These are phyloP conservation scores for Alternaria tenuissima DNA, from an alignment of 2,329 filamentous ascomycete genomes.

Conservation along the genomic window DNA sequence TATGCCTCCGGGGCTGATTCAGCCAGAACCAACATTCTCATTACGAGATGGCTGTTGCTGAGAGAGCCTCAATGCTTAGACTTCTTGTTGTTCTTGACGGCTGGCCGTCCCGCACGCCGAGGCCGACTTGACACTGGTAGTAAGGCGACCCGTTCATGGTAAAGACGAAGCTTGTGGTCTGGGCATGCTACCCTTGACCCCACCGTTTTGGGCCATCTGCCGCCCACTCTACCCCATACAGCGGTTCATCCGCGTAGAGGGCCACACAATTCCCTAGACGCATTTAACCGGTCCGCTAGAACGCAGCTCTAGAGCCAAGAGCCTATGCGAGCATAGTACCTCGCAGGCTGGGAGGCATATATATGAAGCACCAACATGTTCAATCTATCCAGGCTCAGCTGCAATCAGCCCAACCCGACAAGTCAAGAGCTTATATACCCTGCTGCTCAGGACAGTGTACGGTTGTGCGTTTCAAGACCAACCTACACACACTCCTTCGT, in stretches of 20 bases:
- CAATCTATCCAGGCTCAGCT: constrained; percentile 26
- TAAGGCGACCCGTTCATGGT: constrained; percentile 10
- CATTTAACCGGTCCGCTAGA: constrained; percentile 45
- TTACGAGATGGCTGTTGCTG: neutral
- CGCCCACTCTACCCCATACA: constrained; percentile 33
- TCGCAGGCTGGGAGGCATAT: constrained; percentile 28
- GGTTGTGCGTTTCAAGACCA: constrained; percentile 23
- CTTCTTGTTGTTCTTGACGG: constrained; percentile 14
- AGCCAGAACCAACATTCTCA: constrained; percentile 3
- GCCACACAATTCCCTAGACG: constrained; percentile 26
- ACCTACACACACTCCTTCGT: constrained; percentile 13
- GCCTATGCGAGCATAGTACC: constrained; percentile 20
- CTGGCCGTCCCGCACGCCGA: constrained; percentile 19
- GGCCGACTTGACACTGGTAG: constrained; percentile 10
- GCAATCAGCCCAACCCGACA: constrained; percentile 25
- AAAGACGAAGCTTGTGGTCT: constrained; percentile 10
- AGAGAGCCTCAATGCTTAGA: constrained; percentile 9
- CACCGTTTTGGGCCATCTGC: constrained; percentile 20
- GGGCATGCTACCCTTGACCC: constrained; percentile 19
- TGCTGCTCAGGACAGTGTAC: constrained; percentile 21
- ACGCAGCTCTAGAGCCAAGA: constrained; percentile 32
- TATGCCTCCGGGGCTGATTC: neutral
- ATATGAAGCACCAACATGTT: constrained; percentile 33
- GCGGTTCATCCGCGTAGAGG: constrained; percentile 28
- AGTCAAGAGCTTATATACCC: constrained; percentile 28